phyloP scores from a whole-genome alignment of 768 basidiomycete genomes.

The Mycena galericulata region DNA sequence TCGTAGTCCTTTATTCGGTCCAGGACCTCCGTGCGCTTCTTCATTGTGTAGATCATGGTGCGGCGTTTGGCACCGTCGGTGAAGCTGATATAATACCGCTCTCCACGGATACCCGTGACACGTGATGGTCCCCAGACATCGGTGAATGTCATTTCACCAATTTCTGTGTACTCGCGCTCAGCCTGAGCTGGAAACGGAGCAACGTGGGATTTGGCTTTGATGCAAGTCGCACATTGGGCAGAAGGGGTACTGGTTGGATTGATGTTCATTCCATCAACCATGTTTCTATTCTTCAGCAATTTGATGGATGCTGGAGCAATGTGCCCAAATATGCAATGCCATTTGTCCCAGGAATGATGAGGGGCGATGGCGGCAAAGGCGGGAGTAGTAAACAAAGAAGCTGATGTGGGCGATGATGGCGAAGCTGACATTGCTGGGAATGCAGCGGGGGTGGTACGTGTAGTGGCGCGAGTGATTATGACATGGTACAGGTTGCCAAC shows the following conservation, averaged over 20 bases:
- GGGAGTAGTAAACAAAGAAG: not conserved
- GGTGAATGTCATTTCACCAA: conserved; percentile 35
- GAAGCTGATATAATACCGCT: conserved; percentile 28
- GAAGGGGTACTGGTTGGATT: conserved; percentile 17
- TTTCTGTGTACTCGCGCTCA: conserved; percentile 24
- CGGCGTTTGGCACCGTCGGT: conserved; percentile 23
- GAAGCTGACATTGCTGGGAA: not conserved
- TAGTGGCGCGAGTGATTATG: conserved; percentile 10
- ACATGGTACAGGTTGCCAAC: conserved; percentile 17
- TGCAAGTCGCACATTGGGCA: conserved; percentile 37
- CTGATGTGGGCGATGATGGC: not conserved
- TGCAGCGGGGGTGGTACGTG: not conserved
- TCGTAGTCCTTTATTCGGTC: conserved; percentile 3
- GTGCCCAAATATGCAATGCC: too few relatives aligned
- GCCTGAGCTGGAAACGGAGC: conserved; percentile 32
- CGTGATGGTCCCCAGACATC: conserved; percentile 38
- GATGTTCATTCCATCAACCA: conserved; percentile 39
- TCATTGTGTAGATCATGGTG: conserved; percentile 17
- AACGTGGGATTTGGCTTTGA: conserved; percentile 38
- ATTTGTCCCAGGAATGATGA: conserved; percentile 3
- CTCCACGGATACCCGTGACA: conserved; percentile 15
- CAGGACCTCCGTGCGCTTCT: not conserved
- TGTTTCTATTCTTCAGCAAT: conserved; percentile 29
- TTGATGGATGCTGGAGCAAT: conserved; percentile 26
- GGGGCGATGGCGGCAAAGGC: conserved; percentile 7